These are phyloP conservation scores for Claviceps pazoutovae DNA, from an alignment of 2,329 filamentous ascomycete genomes.

Conservation along the genomic window DNA sequence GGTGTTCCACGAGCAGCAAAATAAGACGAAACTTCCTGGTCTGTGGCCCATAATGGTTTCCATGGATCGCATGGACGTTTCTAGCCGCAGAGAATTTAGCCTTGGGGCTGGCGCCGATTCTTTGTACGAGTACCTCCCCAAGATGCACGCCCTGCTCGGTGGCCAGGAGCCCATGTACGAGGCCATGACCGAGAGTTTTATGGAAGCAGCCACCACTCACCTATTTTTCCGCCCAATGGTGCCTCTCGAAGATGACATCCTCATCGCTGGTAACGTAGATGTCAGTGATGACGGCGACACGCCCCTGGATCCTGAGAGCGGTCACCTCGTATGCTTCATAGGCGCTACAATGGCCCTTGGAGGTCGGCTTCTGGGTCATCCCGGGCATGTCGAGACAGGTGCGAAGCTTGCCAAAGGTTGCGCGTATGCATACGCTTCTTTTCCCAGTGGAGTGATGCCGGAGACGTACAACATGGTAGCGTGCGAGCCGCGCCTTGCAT, in stretches of 20 bases:
- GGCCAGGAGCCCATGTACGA: slow-evolving; percentile 41
- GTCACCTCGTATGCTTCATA: slow-evolving; percentile 37
- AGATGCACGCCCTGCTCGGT: slow-evolving; percentile 60
- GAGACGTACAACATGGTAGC: slow-evolving; percentile 30
- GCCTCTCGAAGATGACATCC: slow-evolving; percentile 35
- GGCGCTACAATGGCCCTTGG: slow-evolving; percentile 38
- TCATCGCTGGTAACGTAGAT: slow-evolving; percentile 33
- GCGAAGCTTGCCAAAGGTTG: slow-evolving; percentile 35
- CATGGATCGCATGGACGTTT: slow-evolving; percentile 34
- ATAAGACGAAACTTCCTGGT: slow-evolving; percentile 52
- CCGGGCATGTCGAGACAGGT: slow-evolving; percentile 29
- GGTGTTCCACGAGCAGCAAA: slow-evolving; percentile 50
- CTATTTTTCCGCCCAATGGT: slow-evolving; percentile 51
- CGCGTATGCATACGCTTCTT: slow-evolving; percentile 34
- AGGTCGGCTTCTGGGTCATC: slow-evolving; percentile 26
- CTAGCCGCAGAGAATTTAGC: slow-evolving; percentile 15
- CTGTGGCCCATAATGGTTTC: slow-evolving; percentile 58
- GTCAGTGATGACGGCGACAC: slow-evolving; percentile 11
- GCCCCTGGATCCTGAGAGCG: slow-evolving; percentile 19
- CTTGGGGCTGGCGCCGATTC: slow-evolving; percentile 29
- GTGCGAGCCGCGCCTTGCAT: slow-evolving; percentile 18
- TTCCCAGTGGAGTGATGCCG: slow-evolving; percentile 37
- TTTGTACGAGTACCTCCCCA: slow-evolving; percentile 76
- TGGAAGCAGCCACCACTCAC: slow-evolving; percentile 40
- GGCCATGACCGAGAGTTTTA: slow-evolving; percentile 40